Evolutionary conservation across 2,329 filamentous ascomycete genomes (phyloP).

Genomic region (Hymenoscyphus infarciens): DNA sequence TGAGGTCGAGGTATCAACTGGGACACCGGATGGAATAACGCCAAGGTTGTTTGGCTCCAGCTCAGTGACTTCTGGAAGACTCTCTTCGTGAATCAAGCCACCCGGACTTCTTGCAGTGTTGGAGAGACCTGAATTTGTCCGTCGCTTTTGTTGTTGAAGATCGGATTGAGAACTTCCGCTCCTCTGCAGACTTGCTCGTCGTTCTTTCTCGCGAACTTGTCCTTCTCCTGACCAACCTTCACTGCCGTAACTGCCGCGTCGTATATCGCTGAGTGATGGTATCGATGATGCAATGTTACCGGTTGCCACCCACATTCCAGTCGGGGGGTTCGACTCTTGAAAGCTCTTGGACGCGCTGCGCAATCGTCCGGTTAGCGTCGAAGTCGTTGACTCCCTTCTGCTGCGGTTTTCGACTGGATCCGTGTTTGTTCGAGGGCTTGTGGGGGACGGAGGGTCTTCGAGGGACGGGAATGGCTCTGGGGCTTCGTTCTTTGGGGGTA

Average conservation of each 20-base stretch:
- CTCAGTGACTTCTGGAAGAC: conserved; percentile 25
- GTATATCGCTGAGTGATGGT: conserved; percentile 32
- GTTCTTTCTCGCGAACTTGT: conserved; percentile 31
- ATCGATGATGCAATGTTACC: conserved; percentile 40
- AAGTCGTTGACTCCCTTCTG: conserved; percentile 20
- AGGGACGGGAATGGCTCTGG: conserved; percentile 21
- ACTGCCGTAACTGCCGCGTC: conserved; percentile 31
- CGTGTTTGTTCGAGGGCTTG: conserved; percentile 14
- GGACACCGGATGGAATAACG: conserved; percentile 11
- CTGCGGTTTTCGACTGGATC: conserved; percentile 16
- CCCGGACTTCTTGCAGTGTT: conserved; percentile 11
- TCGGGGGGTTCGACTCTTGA: conserved; percentile 44
- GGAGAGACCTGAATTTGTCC: conserved; percentile 16
- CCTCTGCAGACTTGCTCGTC: conserved; percentile 26
- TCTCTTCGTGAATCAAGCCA: conserved; percentile 22
- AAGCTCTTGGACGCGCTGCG: conserved; percentile 38
- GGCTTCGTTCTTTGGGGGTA: conserved; percentile 12
- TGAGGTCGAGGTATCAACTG: conserved; percentile 4
- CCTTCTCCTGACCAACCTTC: conserved; percentile 35
- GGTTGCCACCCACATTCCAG: conserved; percentile 47
- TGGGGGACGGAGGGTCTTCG: conserved; percentile 19
- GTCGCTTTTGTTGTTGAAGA: conserved; percentile 8
- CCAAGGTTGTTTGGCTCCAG: conserved; percentile 12
- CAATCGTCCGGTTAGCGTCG: conserved; percentile 28
- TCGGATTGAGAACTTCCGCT: conserved; percentile 22